These are phyloP conservation scores for Camelina laxa DNA, from an alignment of 345 rosid genomes.

Conservation along the genomic window DNA sequence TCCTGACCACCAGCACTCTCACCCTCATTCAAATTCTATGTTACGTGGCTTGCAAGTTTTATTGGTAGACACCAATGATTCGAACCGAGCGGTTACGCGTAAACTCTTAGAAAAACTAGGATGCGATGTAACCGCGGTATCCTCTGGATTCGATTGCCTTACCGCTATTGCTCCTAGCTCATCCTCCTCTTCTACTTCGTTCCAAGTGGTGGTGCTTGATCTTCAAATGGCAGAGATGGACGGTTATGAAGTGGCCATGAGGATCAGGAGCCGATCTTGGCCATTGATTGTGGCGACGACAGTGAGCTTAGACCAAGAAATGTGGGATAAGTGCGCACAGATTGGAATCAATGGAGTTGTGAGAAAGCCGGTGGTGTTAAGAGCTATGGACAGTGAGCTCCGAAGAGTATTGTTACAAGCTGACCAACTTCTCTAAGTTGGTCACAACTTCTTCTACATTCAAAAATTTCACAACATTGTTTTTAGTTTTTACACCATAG, in stretches of 20 bases:
- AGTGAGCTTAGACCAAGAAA: conserved; percentile 57
- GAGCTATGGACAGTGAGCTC: conserved; percentile 74
- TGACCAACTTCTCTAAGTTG: conserved; percentile 50
- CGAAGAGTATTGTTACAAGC: conserved; percentile 65
- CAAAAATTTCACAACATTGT: conserved; percentile 12
- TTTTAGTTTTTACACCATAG: conserved; percentile 27
- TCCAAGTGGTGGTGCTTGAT: conserved; percentile 74
- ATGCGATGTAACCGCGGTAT: conserved; percentile 67
- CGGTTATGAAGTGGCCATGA: conserved; percentile 79
- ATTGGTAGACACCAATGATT: conserved; percentile 71
- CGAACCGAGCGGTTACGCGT: conserved; percentile 76
- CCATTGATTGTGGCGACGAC: conserved; percentile 75
- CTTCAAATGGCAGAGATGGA: conserved; percentile 79
- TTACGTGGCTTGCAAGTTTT: conserved; percentile 76
- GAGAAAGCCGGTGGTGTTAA: conserved; percentile 69
- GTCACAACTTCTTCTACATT: conserved; percentile 12
- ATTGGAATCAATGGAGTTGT: conserved; percentile 83
- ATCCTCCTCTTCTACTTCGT: conserved; percentile 44
- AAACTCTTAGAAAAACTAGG: conserved; percentile 87
- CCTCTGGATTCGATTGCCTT: conserved; percentile 83
- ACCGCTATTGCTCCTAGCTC: conserved; percentile 53
- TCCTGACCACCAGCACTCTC: conserved; percentile 52
- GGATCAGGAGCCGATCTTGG: conserved; percentile 71
- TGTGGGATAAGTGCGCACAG: conserved; percentile 69
- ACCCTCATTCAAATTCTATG: conserved; percentile 56